Conservation (phyloP, 1,284 basidiomycete genomes). For the Psilocybe mexicana region DNA sequence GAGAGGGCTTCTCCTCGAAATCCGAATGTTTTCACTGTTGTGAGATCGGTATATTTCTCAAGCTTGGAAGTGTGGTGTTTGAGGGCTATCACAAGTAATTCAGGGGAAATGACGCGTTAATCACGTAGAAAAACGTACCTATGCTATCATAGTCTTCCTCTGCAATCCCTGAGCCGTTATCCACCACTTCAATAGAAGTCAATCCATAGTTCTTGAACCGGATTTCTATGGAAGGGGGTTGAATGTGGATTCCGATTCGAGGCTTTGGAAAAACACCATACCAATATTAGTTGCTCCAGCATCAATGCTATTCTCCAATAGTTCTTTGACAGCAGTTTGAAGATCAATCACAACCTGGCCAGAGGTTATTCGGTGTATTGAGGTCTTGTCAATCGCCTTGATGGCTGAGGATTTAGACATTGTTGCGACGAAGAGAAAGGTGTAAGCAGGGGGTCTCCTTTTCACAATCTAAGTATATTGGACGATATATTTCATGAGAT, state of each 20-base stretch:
- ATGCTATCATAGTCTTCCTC: constrained; percentile 77
- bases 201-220: constrained; percentile 89
- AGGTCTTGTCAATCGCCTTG: constrained; percentile 71
- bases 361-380: constrained; percentile 86
- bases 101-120: neutral
- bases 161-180: constrained; percentile 90
- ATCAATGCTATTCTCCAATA: constrained; percentile 96
- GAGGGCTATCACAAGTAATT: constrained; percentile 51
- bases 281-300: constrained; percentile 89
- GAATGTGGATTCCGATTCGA: neutral
- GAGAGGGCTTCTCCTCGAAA: constrained; percentile 97
- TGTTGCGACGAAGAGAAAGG: neutral
- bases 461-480: neutral
- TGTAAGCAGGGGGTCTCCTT: neutral
- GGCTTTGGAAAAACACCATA: constrained; percentile 32
- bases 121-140: constrained; percentile 48
- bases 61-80: constrained; percentile 97
- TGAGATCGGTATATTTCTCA: constrained; percentile 73
- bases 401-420: constrained; percentile 27
- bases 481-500: neutral
- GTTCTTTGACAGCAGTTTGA: constrained; percentile 92
- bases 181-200: constrained; percentile 86
- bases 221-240: constrained; percentile 60
- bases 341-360: constrained; percentile 96
- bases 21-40: constrained; percentile 83